These are phyloP conservation scores for Dictyostelium capitatum DNA, from an alignment of 78 protist genomes.

Conservation along the genomic window DNA sequence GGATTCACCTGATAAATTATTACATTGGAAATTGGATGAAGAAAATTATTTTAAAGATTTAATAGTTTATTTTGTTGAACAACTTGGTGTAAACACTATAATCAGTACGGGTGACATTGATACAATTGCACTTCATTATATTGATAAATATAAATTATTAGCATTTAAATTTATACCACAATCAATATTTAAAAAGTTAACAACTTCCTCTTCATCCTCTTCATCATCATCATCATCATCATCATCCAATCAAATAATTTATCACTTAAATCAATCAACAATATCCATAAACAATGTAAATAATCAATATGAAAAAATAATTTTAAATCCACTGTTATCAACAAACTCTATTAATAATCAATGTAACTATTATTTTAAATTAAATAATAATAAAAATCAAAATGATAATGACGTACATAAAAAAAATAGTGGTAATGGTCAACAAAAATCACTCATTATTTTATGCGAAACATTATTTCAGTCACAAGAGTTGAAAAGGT, in stretches of 20 bases:
- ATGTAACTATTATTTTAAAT: background rate
- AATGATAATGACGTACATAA: background rate
- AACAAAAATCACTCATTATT: background rate
- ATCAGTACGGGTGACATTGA: constrained; percentile 28
- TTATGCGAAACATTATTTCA: background rate
- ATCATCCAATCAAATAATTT: background rate
- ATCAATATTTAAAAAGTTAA: background rate
- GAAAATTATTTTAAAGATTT: constrained; percentile 13
- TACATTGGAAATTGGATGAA: constrained; percentile 38
- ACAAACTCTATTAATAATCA: too few species aligned
- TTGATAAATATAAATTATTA: background rate
- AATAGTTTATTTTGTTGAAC: background rate
- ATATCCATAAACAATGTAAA: background rate
- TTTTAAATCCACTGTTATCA: background rate
- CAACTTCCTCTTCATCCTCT: background rate
- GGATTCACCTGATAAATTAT: background rate
- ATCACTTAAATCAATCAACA: background rate
- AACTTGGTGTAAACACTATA: background rate
- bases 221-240: background rate
- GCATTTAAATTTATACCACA: constrained; percentile 10
- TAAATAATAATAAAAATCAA: background rate
- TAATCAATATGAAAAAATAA: background rate
- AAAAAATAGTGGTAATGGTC: background rate
- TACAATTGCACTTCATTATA: constrained; percentile 26
- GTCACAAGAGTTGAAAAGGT: background rate